phyloP scores from a whole-genome alignment of 192 early-diverging fungal species.

The Backusella tuberculispora region DNA sequence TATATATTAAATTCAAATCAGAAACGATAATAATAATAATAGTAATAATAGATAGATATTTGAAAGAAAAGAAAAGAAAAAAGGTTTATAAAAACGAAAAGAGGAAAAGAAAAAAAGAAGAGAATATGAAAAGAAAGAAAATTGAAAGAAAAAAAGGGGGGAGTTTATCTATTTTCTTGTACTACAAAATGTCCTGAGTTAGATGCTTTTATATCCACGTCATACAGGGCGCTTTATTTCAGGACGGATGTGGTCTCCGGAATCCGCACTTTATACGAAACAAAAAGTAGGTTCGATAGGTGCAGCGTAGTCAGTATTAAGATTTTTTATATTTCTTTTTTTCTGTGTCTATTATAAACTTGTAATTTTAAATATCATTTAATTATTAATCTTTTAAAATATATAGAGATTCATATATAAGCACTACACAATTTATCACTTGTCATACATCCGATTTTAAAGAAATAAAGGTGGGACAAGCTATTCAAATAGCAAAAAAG shows the following conservation, averaged over 20 bases:
- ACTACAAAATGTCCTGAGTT: neutral
- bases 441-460: neutral
- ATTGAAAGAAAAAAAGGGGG: slow-evolving; percentile 1
- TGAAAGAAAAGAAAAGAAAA: neutral
- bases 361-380: neutral
- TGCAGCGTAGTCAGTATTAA: neutral
- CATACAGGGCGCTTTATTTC: neutral
- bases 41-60: neutral
- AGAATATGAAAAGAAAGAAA: neutral
- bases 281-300: neutral
- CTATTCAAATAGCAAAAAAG: neutral
- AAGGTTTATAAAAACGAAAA: too few species aligned
- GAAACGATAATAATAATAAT: neutral
- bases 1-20: neutral
- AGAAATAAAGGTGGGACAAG: neutral
- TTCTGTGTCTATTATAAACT: too few species aligned
- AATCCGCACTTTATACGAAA: neutral
- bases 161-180: slow-evolving; percentile 5
- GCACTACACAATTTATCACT: neutral
- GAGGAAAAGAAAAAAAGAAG: neutral
- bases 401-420: neutral
- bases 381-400: neutral
- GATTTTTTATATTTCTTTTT: too few species aligned
- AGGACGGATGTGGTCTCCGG: slow-evolving; percentile 6
- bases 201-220: slow-evolving; percentile 3